These are phyloP conservation scores for barley (Hordeum vulgare) DNA, from an alignment of 176 grass and related monocot species.

Conservation along the genomic window DNA sequence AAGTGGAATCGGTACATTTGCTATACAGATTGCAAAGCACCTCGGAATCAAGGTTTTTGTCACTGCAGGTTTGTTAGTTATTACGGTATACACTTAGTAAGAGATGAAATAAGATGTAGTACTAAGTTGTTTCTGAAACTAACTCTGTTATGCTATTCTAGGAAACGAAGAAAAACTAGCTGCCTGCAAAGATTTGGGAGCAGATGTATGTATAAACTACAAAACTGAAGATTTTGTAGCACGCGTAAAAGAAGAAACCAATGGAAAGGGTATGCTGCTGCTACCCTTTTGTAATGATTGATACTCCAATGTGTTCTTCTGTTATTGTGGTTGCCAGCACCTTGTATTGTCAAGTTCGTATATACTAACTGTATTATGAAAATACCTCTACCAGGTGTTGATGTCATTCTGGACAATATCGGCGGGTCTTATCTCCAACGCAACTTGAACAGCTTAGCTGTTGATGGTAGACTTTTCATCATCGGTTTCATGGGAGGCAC, in stretches of 20 bases:
- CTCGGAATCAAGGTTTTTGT: slow-evolving; percentile 76
- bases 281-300: neutral
- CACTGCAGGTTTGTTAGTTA: slow-evolving; percentile 65
- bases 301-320: too few relatives aligned
- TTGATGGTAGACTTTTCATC: slow-evolving; percentile 89
- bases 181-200: slow-evolving; percentile 83
- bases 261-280: slow-evolving; percentile 54
- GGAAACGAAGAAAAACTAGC: slow-evolving; percentile 81
- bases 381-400: slow-evolving; percentile 45
- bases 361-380: neutral
- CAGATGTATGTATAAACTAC: slow-evolving; percentile 90
- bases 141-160: slow-evolving; percentile 15
- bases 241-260: slow-evolving; percentile 69
- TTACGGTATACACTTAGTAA: neutral
- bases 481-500: slow-evolving; percentile 71
- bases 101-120: neutral
- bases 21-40: slow-evolving; percentile 84
- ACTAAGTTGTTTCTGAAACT: neutral
- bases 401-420: slow-evolving; percentile 90
- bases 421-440: slow-evolving; percentile 60
- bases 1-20: slow-evolving; percentile 92
- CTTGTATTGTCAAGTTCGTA: neutral
- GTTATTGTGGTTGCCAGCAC: neutral
- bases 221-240: slow-evolving; percentile 88
- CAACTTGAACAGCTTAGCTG: slow-evolving; percentile 63